Evolutionary conservation across 179 eudicot species (phyloP).

Genomic region (Sideroxylon spinosum): DNA sequence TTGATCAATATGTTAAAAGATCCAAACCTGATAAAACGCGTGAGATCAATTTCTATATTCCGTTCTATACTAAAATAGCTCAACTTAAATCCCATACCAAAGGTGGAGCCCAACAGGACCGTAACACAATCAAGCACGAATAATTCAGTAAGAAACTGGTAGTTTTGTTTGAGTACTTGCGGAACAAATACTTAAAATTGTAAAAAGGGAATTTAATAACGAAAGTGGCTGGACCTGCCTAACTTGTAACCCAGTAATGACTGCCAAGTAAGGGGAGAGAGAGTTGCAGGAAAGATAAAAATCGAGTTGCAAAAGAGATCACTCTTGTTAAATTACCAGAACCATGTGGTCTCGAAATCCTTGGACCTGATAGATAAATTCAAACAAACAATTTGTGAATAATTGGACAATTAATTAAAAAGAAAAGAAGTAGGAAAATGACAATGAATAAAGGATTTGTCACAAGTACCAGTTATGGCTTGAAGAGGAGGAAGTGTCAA

Average conservation of each 20-base stretch:
- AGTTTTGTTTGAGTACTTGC: neutral
- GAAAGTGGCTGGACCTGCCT: neutral
- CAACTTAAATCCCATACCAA: no score
- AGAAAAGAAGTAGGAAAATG: neutral
- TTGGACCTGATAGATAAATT: constrained; percentile 9
- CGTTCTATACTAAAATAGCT: no score
- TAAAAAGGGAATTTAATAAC: neutral
- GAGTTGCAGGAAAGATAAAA: neutral
- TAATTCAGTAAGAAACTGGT: neutral
- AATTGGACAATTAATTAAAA: neutral
- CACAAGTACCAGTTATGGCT: constrained; percentile 18
- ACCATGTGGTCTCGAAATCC: neutral
- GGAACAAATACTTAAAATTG: neutral
- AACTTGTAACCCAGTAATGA: neutral
- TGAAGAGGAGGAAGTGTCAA: constrained; percentile 30
- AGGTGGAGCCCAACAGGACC: no score
- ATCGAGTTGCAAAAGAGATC: neutral
- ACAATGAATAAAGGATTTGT: neutral
- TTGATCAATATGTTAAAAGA: no score
- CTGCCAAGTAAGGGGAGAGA: neutral
- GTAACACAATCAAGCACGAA: no score
- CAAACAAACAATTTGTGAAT: neutral
- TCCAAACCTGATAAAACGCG: no score
- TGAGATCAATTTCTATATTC: no score
- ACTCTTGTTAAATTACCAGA: constrained; percentile 9